These are phyloP conservation scores for Gorgonomyces haynaldii DNA, from an alignment of 192 early-diverging fungal genomes.

Conservation along the genomic window DNA sequence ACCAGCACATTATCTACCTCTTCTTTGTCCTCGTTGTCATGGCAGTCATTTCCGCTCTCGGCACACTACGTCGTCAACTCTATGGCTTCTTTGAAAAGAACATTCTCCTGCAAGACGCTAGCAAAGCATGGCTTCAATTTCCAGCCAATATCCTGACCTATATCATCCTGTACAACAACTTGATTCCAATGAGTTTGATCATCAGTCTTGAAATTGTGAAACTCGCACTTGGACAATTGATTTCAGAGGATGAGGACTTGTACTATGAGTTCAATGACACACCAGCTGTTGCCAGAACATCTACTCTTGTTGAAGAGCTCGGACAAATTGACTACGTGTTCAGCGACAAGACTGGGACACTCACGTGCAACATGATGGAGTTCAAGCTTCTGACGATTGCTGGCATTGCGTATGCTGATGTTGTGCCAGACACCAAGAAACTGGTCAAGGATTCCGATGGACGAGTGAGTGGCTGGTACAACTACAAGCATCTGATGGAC, in stretches of 20 bases:
- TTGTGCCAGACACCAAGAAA: slow-evolving; percentile 81
- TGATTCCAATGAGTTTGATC: slow-evolving; percentile 97
- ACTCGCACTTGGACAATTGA: slow-evolving; percentile 74
- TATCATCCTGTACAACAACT: slow-evolving; percentile 96
- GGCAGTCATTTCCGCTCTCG: slow-evolving; percentile 77
- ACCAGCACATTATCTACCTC: slow-evolving; percentile 86
- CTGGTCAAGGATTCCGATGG: slow-evolving; percentile 45
- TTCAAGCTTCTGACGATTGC: slow-evolving; percentile 69
- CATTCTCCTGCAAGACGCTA: slow-evolving; percentile 18
- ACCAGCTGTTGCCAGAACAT: slow-evolving; percentile 82
- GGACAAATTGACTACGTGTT: slow-evolving; percentile 97
- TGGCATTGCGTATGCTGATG: slow-evolving; percentile 79
- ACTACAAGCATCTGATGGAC: slow-evolving; percentile 32
- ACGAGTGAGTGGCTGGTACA: slow-evolving; percentile 46
- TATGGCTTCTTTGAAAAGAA: slow-evolving; percentile 27
- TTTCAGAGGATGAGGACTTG: slow-evolving; percentile 90
- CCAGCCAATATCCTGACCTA: slow-evolving; percentile 90
- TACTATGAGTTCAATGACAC: slow-evolving; percentile 90
- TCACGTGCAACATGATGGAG: slow-evolving; percentile 51
- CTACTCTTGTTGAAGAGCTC: slow-evolving; percentile 89
- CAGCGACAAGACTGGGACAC: slow-evolving; percentile 77
- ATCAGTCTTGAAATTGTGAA: slow-evolving; percentile 99
- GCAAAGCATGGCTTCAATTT: slow-evolving; percentile 39
- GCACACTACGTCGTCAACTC: slow-evolving; percentile 45
- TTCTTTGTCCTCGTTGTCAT: slow-evolving; percentile 77